Conservation (phyloP, 306 rosid genomes). For the Dryas octopetala region DNA sequence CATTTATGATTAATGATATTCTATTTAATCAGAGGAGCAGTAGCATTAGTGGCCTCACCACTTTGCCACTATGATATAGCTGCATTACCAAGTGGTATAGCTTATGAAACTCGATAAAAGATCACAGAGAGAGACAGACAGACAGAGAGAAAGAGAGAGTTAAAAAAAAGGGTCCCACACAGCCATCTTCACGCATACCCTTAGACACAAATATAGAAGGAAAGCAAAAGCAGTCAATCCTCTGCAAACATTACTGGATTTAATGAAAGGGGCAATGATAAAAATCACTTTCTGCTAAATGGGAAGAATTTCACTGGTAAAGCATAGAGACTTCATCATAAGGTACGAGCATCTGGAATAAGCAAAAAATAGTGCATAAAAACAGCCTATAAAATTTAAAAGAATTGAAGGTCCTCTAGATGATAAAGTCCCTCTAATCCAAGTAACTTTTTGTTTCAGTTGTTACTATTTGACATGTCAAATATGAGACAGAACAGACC, state of each 20-base stretch:
- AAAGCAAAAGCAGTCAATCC: not conserved
- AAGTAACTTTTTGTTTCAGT: not conserved
- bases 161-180: not conserved
- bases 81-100: not conserved
- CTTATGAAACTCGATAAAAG: not conserved
- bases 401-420: not conserved
- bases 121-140: not conserved
- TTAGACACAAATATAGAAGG: not conserved
- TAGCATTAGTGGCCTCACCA: slow-evolving; percentile 6
- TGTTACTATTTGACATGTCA: not conserved
- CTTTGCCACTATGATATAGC: not conserved
- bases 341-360: not conserved
- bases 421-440: not conserved
- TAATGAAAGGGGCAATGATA: not conserved
- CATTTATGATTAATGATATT: slow-evolving; percentile 1
- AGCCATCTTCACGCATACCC: not conserved
- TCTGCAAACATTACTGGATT: not conserved
- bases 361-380: not conserved
- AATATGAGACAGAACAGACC: not conserved
- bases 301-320: not conserved
- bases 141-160: not conserved
- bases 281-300: not conserved
- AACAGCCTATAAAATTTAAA: not conserved
- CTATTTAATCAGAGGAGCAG: slow-evolving; percentile 4
- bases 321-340: not conserved